Evolutionary conservation across 225 moss, liverwort and hornwort genomes (phyloP).

Genomic region (Pseudoscleropodium purum): DNA sequence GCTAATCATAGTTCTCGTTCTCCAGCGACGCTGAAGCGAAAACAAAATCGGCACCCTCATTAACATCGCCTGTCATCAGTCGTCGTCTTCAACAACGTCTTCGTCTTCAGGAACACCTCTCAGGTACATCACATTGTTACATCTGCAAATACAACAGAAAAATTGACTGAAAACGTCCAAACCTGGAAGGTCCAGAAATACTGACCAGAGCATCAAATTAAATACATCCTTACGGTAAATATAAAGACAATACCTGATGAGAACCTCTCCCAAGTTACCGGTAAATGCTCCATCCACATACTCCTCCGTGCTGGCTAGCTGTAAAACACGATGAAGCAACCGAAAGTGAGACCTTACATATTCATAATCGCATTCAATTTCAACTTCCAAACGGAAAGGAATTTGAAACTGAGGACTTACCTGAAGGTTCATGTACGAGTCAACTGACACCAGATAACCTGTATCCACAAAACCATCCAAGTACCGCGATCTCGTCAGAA

Average conservation of each 20-base stretch:
- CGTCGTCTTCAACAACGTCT: constrained; percentile 85
- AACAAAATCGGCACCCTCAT: neutral
- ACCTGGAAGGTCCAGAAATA: neutral
- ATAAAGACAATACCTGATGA: constrained; percentile 55
- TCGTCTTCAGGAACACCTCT: constrained; percentile 96
- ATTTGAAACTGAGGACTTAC: neutral
- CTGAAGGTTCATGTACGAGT: constrained; percentile 99
- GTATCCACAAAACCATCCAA: neutral
- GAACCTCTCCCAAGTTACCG: constrained; percentile 90
- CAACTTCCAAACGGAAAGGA: neutral
- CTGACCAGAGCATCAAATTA: neutral
- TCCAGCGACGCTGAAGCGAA: neutral
- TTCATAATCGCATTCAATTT: neutral
- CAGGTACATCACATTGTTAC: constrained; percentile 92
- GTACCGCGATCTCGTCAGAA: neutral
- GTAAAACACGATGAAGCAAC: neutral
- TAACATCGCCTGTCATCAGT: constrained; percentile 19
- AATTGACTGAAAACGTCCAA: neutral
- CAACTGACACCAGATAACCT: constrained; percentile 95
- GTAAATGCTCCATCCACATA: constrained; percentile 93
- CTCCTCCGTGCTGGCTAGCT: constrained; percentile 96
- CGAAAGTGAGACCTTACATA: neutral
- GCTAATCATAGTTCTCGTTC: neutral
- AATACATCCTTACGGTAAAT: neutral
- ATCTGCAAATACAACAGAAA: constrained; percentile 35